A percentile compares a stretch with the other conserved stretches of the same genome.
Conservation (phyloP, 345 rosid genomes). For the Eucalyptus lansdowneana region DNA sequence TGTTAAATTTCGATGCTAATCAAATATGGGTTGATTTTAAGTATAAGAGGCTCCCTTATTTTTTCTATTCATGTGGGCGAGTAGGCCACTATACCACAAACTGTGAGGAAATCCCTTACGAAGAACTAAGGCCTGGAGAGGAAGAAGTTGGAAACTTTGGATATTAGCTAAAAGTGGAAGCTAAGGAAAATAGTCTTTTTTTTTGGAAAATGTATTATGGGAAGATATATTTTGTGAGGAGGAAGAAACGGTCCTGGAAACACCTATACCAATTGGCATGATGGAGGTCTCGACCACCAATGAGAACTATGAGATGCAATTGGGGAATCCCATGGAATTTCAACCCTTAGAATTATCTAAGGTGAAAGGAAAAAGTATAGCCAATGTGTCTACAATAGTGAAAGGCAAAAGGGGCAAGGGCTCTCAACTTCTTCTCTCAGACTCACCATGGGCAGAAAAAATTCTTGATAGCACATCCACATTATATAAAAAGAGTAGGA, state of each 20-base stretch:
- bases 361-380: neutral
- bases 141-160: neutral
- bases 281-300: too few relatives aligned
- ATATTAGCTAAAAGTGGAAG: neutral
- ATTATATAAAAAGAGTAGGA: neutral
- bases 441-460: neutral
- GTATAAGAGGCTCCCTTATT: neutral
- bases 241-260: neutral
- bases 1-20: too few relatives aligned
- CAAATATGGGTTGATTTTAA: neutral
- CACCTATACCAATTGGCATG: accelerated
- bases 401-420: neutral
- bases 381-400: neutral
- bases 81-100: neutral
- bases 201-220: neutral
- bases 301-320: neutral
- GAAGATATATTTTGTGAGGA: neutral
- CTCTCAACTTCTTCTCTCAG: neutral
- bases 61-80: neutral
- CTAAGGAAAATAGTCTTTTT: neutral
- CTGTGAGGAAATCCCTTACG: neutral
- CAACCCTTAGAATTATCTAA: neutral
- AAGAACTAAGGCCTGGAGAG: neutral
- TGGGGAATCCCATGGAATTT: neutral
- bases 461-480: neutral